These are phyloP conservation scores for Suillus brevipes DNA, from an alignment of 768 basidiomycete genomes.

Conservation along the genomic window DNA sequence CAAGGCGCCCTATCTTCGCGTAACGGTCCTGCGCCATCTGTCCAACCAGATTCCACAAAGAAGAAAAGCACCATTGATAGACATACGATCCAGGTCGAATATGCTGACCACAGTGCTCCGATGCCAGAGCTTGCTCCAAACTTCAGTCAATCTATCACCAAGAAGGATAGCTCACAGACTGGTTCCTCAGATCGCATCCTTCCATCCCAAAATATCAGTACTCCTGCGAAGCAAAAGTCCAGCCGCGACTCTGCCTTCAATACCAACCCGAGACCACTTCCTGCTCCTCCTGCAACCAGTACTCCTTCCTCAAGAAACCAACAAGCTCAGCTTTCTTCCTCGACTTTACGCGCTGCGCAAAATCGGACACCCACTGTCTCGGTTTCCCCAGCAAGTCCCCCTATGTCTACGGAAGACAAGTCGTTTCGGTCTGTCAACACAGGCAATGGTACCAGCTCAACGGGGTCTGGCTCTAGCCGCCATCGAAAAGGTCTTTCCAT, in stretches of 20 bases:
- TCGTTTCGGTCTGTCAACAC: conserved; percentile 30
- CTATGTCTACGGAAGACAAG: conserved; percentile 32
- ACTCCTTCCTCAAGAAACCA: conserved; percentile 25
- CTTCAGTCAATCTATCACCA: conserved; percentile 24
- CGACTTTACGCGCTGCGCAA: conserved; percentile 29
- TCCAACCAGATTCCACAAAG: conserved; percentile 44
- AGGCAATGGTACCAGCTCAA: conserved; percentile 27
- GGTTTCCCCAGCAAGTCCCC: conserved; percentile 46
- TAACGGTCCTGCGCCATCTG: conserved; percentile 27
- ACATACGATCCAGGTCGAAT: conserved; percentile 97
- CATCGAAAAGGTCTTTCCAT: conserved; percentile 71
- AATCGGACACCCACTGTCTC: conserved; percentile 32
- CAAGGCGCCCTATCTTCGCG: conserved; percentile 16
- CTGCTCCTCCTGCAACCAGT: conserved; percentile 21
- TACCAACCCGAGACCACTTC: conserved; percentile 31
- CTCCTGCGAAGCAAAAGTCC: conserved; percentile 22
- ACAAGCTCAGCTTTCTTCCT: conserved; percentile 23
- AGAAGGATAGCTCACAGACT: conserved; percentile 12
- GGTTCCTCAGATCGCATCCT: conserved; percentile 9
- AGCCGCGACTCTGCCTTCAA: conserved; percentile 15
- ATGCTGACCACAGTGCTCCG: conserved; percentile 55
- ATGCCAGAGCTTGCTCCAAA: conserved; percentile 23
- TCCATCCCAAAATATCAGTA: conserved; percentile 17
- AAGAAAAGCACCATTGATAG: conserved; percentile 49
- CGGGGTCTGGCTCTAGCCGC: conserved; percentile 47